Base-by-base conservation (phyloP, 805 yeast genomes). In the Yarrowia sp. region DNA sequence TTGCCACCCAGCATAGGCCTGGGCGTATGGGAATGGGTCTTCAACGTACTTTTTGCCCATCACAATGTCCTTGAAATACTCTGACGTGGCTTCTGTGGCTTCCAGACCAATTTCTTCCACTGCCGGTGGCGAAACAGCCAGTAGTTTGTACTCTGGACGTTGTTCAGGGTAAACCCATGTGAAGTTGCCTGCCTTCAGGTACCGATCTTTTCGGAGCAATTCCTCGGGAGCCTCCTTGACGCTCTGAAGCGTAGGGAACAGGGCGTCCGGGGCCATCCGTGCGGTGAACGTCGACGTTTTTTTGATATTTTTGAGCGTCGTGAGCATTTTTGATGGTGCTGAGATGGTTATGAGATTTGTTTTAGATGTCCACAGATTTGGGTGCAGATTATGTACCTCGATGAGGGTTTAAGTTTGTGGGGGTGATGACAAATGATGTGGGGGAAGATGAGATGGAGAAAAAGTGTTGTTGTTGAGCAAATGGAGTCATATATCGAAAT, bases 1-100 rank as follows among this genome's bases (percentile, higher is more conserved):
- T 72, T 93, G 99, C 81, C 88, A 91, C 0, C 99, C 99, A 1
- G 98, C 97, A 75, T 93, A 93, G 0, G 93, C 90, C 74, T 89
- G 92, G 12, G 97, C 84, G 75, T 89, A 93, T 0, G 99, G 98
- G 69, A 84, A 84, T 0, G 88, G 81, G 33, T 80, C 79, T 17
- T 77, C 77, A 38, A 75, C 70, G 1, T 82, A 68, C n/a, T 75
- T 70, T 41, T 83, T 78, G 1, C 98, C 98, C 65, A 86, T 80
- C 4, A 89, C 83, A 1, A 89, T 74, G 30, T 81, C 76, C 65
- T 80, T 81, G 68, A 83, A 86, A 8, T 75, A 77, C 0, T 79
- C 79, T 65, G 83, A 81, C 2, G 75, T 68, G 5, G 71, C 70
- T 44, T 80, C 84, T 7, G 67, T 63, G 2, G 69, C 68, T 12